Conservation (phyloP, 441 rosid species). For the Manihot esculenta region DNA sequence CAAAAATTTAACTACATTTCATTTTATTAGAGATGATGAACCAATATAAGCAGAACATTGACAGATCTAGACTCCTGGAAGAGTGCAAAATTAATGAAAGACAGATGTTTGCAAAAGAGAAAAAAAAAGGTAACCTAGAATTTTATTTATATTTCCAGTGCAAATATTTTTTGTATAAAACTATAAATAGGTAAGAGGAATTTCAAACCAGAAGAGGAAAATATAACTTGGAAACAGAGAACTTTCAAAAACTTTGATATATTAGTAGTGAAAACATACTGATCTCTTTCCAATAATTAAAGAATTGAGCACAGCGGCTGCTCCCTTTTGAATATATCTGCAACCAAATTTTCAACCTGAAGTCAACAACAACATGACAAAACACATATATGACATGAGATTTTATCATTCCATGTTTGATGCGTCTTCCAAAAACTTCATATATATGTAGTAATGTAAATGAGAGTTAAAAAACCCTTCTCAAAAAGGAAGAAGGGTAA, state of each 20-base stretch:
- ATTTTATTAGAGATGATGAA: neutral
- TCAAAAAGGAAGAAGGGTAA: neutral
- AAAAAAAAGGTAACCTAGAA: neutral
- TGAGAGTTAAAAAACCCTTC: neutral
- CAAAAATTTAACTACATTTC: constrained; percentile 12
- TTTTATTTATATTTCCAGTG: neutral
- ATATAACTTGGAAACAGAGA: constrained; percentile 4
- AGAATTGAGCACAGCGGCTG: constrained; percentile 59
- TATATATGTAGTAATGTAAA: neutral
- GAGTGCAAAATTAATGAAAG: neutral
- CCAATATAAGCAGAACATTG: neutral
- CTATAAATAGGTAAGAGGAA: neutral
- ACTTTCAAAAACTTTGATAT: constrained; percentile 3
- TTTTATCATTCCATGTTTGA: neutral
- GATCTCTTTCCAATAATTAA: constrained; percentile 60
- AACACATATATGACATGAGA: neutral
- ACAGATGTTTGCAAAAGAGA: neutral
- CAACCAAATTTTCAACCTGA: constrained; percentile 21
- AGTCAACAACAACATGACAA: neutral
- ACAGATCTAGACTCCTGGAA: neutral
- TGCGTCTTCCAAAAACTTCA: neutral
- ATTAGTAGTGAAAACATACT: constrained; percentile 42
- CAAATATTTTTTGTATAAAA: neutral
- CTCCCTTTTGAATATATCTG: constrained; percentile 86
- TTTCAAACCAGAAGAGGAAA: constrained; percentile 1